phyloP scores from a whole-genome alignment of 1,284 basidiomycete species.

The Nidula niveotomentosa region DNA sequence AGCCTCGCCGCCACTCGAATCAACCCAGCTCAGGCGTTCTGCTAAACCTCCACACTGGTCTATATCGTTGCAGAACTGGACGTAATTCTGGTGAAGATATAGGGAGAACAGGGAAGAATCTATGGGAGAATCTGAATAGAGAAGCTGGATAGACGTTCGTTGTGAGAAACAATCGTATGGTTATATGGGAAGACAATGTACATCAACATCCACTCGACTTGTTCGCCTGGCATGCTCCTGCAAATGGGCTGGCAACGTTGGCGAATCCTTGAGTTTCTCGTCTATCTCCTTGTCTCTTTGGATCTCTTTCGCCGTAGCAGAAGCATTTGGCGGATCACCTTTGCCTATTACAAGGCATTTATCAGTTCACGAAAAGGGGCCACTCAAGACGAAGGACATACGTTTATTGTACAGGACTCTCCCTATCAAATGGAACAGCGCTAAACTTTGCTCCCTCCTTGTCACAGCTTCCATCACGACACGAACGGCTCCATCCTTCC shows the following conservation, averaged over 20 bases:
- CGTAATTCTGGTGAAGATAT: slow-evolving; percentile 94
- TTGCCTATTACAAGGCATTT: slow-evolving; percentile 51
- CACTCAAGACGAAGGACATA: slow-evolving; percentile 32
- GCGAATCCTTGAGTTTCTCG: slow-evolving; percentile 45
- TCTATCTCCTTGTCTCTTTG: slow-evolving; percentile 59
- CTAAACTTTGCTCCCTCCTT: slow-evolving; percentile 82
- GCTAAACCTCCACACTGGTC: slow-evolving; percentile 74
- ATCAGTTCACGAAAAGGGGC: neutral
- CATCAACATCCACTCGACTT: slow-evolving; percentile 83
- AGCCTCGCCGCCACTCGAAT: slow-evolving; percentile 74
- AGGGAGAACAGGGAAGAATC: slow-evolving; percentile 87
- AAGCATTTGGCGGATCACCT: slow-evolving; percentile 58
- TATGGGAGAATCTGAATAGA: slow-evolving; percentile 88
- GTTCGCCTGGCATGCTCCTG: slow-evolving; percentile 60
- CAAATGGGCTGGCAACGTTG: slow-evolving; percentile 56
- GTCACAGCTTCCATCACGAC: slow-evolving; percentile 68
- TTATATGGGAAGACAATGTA: slow-evolving; percentile 29
- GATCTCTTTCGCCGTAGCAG: slow-evolving; percentile 53
- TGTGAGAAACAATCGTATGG: too few species aligned
- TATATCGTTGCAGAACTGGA: slow-evolving; percentile 77
- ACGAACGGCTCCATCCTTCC: slow-evolving; percentile 12
- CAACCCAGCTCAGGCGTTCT: slow-evolving; percentile 83
- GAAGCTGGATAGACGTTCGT: slow-evolving; percentile 38
- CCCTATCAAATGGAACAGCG: slow-evolving; percentile 91
- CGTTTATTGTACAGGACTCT: slow-evolving; percentile 97